Evolutionary conservation across 805 yeast genomes (phyloP), one percentile per base, ranked within the genome.

Genomic region (Schizosaccharomyces cryophilus): DNA sequence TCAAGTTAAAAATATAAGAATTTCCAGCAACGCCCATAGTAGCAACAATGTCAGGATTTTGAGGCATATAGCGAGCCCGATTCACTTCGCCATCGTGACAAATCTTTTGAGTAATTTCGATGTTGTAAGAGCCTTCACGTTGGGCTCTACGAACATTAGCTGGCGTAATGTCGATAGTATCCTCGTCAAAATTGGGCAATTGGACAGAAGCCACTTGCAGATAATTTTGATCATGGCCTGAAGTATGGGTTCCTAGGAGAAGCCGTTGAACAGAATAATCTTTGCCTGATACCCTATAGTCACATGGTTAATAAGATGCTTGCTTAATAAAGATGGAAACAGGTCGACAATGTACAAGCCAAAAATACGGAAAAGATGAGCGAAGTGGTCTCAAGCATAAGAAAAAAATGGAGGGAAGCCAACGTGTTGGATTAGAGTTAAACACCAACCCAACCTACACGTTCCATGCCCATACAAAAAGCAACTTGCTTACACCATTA

Each of bases 41-140:
- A 13, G 85, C 81, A 21, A 81, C 72, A 13, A 75, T 69, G 11
- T 73, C 72, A 5, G 77, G 70, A 60, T 71, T 73, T 59, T 70
- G 70, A 0, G 81, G 80, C 62, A 82, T 78, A 61, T 78, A 73
- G 62, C 80, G 77, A 4, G 83, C 77, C 64, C 77, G 76, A 69
- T 84, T 83, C 60, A 84, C 81, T 66, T 83, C 88, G 5, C 83
- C 82, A 19, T 80, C 78, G 65, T 82, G 87, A 59, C 72, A 72
- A 81, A 86, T 82, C 62, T 74, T 71, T 61, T 76, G 73, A 29
- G 71, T 64, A 13, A 77, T 68, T 48, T 71, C 69, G 65, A 81
- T 77, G 19, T 71, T 64, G 4, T 71, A 68, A n/a, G 67, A 67
- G 35, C 68, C 68, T 29, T 21, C 26, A 13, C 6, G 19, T 1